Base-by-base conservation (phyloP, 768 basidiomycete species). In the Solioccasus polychromus region DNA sequence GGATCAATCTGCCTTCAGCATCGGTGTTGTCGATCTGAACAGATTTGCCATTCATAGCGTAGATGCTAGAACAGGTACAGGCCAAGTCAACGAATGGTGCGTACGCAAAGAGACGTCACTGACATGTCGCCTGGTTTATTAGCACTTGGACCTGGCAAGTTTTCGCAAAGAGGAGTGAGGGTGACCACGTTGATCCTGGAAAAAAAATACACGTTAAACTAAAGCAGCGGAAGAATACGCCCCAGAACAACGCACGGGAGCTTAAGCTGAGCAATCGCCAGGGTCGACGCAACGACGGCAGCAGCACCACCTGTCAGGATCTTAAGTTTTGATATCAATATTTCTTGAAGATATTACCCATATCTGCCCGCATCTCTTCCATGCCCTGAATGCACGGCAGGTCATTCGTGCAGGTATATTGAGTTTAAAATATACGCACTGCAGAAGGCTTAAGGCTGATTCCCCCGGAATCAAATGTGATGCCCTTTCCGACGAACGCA, bases 11-110 rank as follows among this genome's bases (percentile, higher is more conserved):
- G 10, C 87, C 88, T 57, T 89, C 88, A 6, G 88, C 88, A 60
- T 90, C 91, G 0, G 90, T 92, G 62, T 91, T 91, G 66, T 92
- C 88, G 23, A 92, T 77, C 60, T 92, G 88, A 15, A 92, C 76
- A 0, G 85, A 81, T 65, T 91, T 92, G 29, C 91, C 88, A 53
- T 91, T 91, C 85, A 91, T 91, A 5, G 88, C 85, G 51, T 87
- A 87, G 53, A 92, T 56, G 34, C 87, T 90, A 51, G 26, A 35
- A 17, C 1, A 30, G 19, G 18, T 14, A 19, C 23, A n/a, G 4
- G n/a, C n/a, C 3, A 32, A n/a, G 19, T 53, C 28, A 48, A 34
- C 2, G 12, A 8, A 25, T 44, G 38, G 44, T 22, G 9, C 3
- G 17, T 9, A 35, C 11, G 14, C 9, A 48, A 34, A 35, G 26